Conservation (phyloP, 2,329 filamentous ascomycete genomes). For the Penicillium hordei region DNA sequence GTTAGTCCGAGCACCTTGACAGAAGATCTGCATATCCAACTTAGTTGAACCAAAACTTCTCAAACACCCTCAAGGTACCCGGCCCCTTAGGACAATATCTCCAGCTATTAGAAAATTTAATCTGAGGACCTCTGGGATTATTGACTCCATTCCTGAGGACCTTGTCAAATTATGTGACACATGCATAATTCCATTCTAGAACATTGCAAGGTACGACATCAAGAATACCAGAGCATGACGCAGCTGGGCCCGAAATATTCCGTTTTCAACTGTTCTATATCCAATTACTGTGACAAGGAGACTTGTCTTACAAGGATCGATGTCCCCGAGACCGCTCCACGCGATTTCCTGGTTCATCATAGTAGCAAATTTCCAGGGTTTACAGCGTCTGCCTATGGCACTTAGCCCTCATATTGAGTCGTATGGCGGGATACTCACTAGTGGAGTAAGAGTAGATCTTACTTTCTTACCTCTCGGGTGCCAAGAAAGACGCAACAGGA, state of each 20-base stretch:
- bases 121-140: slow-evolving; percentile 1
- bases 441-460: slow-evolving; percentile 8
- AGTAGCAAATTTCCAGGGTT: slow-evolving; percentile 4
- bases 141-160: background rate
- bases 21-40: slow-evolving; percentile 18
- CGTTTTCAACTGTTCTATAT: slow-evolving; percentile 13
- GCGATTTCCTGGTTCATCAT: slow-evolving; percentile 7
- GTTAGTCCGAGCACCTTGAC: slow-evolving; percentile 15
- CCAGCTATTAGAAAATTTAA: background rate
- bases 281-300: background rate
- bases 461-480: slow-evolving; percentile 9
- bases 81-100: background rate
- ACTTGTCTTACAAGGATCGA: background rate
- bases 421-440: background rate
- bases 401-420: background rate
- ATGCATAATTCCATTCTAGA: background rate
- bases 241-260: background rate
- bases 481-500: slow-evolving; percentile 15
- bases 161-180: background rate
- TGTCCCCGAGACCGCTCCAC: slow-evolving; percentile 5
- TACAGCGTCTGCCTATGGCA: slow-evolving; percentile 1
- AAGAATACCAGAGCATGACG: slow-evolving; percentile 12
- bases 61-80: slow-evolving; percentile 35
- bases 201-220: slow-evolving; percentile 1
- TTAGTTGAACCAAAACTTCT: slow-evolving; percentile 31